Conservation (phyloP, 768 basidiomycete genomes). For the Russula sp. region DNA sequence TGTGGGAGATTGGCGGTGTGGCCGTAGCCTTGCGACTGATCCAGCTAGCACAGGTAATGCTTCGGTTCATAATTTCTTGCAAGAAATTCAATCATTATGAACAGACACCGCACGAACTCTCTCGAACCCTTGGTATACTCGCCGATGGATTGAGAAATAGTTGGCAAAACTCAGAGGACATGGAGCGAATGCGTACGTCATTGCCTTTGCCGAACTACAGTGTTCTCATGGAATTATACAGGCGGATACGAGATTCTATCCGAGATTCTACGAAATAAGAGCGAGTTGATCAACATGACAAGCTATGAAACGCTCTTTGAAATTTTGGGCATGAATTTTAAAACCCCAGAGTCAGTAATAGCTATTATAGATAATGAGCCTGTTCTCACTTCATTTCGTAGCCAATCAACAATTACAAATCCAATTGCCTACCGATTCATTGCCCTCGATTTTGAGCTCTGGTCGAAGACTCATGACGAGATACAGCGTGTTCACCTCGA, state of each 20-base stretch:
- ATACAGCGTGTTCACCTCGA: conserved; percentile 79
- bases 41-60: conserved; percentile 66
- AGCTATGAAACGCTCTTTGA: conserved; percentile 81
- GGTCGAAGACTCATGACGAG: conserved; percentile 67
- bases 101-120: conserved; percentile 75
- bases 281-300: conserved; percentile 70
- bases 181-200: conserved; percentile 78
- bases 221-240: conserved; percentile 34
- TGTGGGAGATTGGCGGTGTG: conserved; percentile 84
- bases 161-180: conserved; percentile 94
- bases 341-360: conserved; percentile 66
- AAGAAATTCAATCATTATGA: background rate
- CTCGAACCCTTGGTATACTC: conserved; percentile 66
- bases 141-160: conserved; percentile 75
- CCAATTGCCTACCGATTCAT: conserved; percentile 76
- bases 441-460: conserved; percentile 87
- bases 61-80: background rate
- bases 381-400: conserved; percentile 35
- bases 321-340: conserved; percentile 82
- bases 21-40: conserved; percentile 70
- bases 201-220: background rate
- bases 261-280: conserved; percentile 68
- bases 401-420: conserved; percentile 80
- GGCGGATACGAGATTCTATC: conserved; percentile 88
- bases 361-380: background rate